Evolutionary conservation across 2,329 filamentous ascomycete species (phyloP).

Genomic region (Monilinia laxa): DNA sequence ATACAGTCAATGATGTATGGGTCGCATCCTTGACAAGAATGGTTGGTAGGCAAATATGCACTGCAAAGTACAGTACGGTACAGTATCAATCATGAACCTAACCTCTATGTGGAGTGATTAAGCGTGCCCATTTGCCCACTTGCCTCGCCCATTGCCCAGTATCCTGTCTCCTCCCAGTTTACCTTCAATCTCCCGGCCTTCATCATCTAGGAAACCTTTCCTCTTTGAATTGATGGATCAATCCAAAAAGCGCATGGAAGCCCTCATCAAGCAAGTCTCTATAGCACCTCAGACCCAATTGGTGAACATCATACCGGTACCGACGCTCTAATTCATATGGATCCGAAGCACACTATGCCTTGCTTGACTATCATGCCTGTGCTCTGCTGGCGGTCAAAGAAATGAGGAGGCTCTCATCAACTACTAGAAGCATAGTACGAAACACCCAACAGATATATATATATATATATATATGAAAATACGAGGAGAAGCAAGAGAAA

Average conservation of each 20-base stretch:
- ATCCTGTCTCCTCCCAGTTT: background rate
- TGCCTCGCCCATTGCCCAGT: no score
- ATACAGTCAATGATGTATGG: constrained; percentile 15
- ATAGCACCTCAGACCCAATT: constrained; percentile 14
- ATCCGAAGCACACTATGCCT: constrained; percentile 22
- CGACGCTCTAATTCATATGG: constrained; percentile 8
- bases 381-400: constrained; percentile 25
- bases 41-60: constrained; percentile 13
- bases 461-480: no score
- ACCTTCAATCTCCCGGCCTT: constrained; percentile 12
- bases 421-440: constrained; percentile 19
- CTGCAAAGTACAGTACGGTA: background rate
- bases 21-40: constrained; percentile 7
- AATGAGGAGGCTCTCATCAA: constrained; percentile 20
- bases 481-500: constrained; percentile 14
- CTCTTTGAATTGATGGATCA: constrained; percentile 17
- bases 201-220: constrained; percentile 17
- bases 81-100: constrained; percentile 12
- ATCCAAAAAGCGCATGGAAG: constrained; percentile 9
- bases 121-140: background rate
- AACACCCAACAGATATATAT: constrained; percentile 9
- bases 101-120: constrained; percentile 14
- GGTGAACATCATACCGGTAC: constrained; percentile 18
- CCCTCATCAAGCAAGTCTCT: constrained; percentile 15
- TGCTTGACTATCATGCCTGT: constrained; percentile 18